phyloP scores from a whole-genome alignment of 257 asterid genomes.

The Solanum okadae region DNA sequence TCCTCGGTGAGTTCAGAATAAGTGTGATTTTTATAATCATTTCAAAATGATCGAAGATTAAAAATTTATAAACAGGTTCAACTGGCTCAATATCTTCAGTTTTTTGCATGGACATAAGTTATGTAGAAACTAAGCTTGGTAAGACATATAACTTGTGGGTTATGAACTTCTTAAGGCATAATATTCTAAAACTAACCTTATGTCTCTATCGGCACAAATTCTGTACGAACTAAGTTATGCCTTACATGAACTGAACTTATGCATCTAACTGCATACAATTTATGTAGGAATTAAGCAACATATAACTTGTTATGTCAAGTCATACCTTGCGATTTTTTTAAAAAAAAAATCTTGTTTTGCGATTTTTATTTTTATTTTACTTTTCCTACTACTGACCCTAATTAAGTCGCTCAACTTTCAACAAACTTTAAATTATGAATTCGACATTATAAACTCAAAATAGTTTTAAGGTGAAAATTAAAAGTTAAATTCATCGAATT shows the following conservation, averaged over 20 bases:
- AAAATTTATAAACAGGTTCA: background rate
- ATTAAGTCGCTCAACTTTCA: background rate
- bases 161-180: background rate
- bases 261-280: background rate
- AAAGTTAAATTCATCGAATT: background rate
- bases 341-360: too few species aligned
- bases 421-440: too few species aligned
- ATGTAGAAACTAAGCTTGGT: background rate
- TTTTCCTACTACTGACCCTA: background rate
- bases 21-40: background rate
- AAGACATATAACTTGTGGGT: background rate
- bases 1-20: background rate
- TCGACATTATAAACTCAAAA: background rate
- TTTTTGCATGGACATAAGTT: background rate
- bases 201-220: background rate
- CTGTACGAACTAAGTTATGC: background rate
- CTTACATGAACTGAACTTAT: background rate
- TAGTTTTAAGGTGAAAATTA: background rate
- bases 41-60: background rate
- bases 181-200: background rate
- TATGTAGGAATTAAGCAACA: background rate
- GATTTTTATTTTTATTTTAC: too few species aligned
- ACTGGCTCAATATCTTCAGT: background rate
- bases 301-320: background rate
- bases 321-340: background rate